Percentiles rank a stretch among this genome's conserved stretches.
phyloP scores from a whole-genome alignment of 2,329 filamentous ascomycete genomes.

The Cadophora sp. region DNA sequence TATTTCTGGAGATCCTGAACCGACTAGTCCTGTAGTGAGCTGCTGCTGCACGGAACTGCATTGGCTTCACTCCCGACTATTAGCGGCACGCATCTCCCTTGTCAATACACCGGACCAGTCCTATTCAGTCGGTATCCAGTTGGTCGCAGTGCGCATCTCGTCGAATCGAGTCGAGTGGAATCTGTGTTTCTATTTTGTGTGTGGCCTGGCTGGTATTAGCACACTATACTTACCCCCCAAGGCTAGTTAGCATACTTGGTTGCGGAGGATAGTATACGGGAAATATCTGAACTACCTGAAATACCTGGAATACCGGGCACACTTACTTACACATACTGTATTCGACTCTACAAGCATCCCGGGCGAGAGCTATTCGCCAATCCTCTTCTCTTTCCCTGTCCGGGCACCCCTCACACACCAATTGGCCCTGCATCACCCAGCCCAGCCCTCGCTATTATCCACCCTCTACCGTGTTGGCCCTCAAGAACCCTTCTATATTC shows the following conservation, averaged over 20 bases:
- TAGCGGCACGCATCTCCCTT: constrained; percentile 7
- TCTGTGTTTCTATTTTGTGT: background rate
- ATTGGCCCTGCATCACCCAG: background rate
- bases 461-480: background rate
- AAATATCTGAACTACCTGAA: background rate
- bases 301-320: background rate
- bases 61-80: background rate
- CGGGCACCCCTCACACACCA: background rate
- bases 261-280: too few species aligned
- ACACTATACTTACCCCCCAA: too few species aligned
- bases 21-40: background rate
- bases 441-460: background rate
- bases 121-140: background rate
- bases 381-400: background rate
- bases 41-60: constrained; percentile 16
- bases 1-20: constrained; percentile 9
- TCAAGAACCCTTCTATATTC: constrained; percentile 3
- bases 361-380: background rate
- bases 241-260: too few species aligned
- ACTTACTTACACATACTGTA: too few species aligned
- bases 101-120: background rate
- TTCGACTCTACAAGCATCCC: background rate
- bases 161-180: background rate
- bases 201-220: background rate
- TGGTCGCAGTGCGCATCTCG: background rate